Evolutionary conservation across 306 rosid species (phyloP).

Genomic region (Cucumis hystrix): DNA sequence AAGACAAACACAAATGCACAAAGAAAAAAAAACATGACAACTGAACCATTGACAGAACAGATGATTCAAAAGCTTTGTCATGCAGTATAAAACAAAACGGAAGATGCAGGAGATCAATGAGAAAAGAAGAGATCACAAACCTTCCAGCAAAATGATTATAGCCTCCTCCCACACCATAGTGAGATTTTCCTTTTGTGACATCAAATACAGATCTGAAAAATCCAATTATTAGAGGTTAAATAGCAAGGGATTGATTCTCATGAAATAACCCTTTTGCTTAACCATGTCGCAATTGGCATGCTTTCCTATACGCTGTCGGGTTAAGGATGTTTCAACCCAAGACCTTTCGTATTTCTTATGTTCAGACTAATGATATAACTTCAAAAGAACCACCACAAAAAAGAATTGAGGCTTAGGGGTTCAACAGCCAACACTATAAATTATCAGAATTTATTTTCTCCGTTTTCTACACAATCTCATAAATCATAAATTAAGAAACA

Average conservation of each 20-base stretch:
- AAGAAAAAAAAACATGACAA: background rate
- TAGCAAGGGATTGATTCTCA: background rate
- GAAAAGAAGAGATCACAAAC: constrained; percentile 18
- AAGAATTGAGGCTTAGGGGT: background rate
- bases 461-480: too few relatives aligned
- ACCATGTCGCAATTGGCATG: background rate
- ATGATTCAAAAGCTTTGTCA: background rate
- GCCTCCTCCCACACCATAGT: constrained; percentile 83
- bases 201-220: constrained; percentile 73
- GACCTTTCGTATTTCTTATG: background rate
- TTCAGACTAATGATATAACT: background rate
- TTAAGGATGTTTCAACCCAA: background rate
- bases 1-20: background rate
- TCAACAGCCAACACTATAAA: background rate
- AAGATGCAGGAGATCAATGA: background rate
- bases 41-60: background rate
- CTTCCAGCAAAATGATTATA: constrained; percentile 95
- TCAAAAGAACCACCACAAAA: background rate
- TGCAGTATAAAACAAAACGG: background rate
- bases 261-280: background rate
- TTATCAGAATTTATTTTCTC: background rate
- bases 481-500: too few relatives aligned
- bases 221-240: constrained; percentile 5
- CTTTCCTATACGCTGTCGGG: background rate
- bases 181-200: constrained; percentile 87